Percentiles rank a stretch among this genome's conserved stretches.
Conservation (phyloP, 75 land plant species). For the Picea sitchensis region DNA sequence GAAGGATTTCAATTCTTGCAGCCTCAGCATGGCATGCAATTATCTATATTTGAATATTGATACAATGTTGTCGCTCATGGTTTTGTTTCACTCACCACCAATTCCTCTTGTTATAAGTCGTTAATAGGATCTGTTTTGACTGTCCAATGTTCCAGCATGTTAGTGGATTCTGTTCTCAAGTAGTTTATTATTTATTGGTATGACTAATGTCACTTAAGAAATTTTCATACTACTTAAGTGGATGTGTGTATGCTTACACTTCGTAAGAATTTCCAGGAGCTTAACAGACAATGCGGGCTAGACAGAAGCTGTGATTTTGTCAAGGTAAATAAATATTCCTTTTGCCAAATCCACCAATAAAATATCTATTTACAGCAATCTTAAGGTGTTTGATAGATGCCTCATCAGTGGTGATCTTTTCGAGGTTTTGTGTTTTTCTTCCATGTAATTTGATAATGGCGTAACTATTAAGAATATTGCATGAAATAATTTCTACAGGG, state of each 20-base stretch:
- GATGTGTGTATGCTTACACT: neutral
- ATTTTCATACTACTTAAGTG: neutral
- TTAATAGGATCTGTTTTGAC: no score
- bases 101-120: no score
- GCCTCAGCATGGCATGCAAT: no score
- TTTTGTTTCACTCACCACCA: no score
- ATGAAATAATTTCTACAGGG: conserved; percentile 45
- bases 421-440: neutral
- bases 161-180: neutral
- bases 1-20: neutral
- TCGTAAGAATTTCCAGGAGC: conserved; percentile 37
- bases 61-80: no score
- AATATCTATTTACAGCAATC: neutral
- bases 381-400: neutral
- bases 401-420: neutral
- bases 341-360: neutral
- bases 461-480: conserved; percentile 5
- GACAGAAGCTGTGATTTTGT: conserved; percentile 74
- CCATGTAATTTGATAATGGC: neutral
- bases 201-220: neutral
- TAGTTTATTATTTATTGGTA: neutral
- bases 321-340: conserved; percentile 42
- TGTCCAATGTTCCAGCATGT: no score
- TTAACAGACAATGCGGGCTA: conserved; percentile 70
- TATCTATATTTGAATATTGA: no score